These are phyloP conservation scores for Xerocomellus intermedius DNA, from an alignment of 768 basidiomycete species.

Conservation along the genomic window DNA sequence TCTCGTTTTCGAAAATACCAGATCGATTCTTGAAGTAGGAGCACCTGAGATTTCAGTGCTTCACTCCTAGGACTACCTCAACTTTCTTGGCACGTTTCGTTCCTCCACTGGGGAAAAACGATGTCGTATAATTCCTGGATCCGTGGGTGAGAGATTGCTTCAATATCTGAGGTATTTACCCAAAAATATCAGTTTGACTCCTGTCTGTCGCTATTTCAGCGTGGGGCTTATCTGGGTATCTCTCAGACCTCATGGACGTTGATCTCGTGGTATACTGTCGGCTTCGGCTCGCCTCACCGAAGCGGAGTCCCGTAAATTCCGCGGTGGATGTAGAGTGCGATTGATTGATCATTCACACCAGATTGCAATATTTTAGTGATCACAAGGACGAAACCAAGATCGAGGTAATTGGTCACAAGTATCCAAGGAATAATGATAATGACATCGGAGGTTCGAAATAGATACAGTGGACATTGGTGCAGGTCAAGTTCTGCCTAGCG, in stretches of 20 bases:
- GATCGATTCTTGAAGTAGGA: constrained; percentile 23
- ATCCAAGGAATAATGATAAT: not conserved
- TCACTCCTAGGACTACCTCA: not conserved
- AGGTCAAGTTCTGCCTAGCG: not conserved
- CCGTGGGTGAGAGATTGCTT: constrained; percentile 9
- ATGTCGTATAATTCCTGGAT: not conserved
- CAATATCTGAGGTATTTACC: not conserved
- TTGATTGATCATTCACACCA: not conserved
- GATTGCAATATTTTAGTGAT: not conserved
- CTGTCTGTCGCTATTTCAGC: constrained; percentile 11
- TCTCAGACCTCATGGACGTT: not conserved
- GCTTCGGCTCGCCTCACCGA: not conserved
- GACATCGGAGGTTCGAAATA: constrained; percentile 3
- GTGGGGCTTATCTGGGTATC: not conserved
- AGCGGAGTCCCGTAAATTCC: not conserved
- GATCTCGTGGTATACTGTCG: not conserved
- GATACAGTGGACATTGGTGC: not conserved
- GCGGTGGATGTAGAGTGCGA: not conserved
- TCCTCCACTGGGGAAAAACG: not conserved
- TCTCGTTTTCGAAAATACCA: constrained; percentile 21
- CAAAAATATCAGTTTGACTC: not conserved
- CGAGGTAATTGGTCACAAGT: not conserved
- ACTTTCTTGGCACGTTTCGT: not conserved
- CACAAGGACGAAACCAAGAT: not conserved
- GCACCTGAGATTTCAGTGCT: constrained; percentile 5